Conservation (phyloP, 345 rosid species). For the Arabidopsis suecica region DNA sequence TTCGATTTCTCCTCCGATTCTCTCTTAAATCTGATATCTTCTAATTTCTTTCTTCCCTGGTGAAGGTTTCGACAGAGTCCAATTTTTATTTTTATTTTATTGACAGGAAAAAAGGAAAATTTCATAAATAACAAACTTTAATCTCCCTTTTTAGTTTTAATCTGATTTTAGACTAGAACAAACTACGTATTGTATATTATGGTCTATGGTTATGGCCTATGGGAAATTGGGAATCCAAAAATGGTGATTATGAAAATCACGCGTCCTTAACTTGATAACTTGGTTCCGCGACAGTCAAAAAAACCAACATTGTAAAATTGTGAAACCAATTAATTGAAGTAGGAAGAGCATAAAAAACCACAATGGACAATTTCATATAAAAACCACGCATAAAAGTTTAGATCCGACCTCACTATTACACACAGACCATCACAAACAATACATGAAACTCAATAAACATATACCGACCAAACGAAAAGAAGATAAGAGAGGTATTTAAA, state of each 20-base stretch:
- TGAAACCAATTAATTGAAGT: background rate
- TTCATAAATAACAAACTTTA: too few relatives aligned
- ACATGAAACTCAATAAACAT: slow-evolving; percentile 32
- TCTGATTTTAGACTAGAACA: too few relatives aligned
- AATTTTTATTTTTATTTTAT: too few relatives aligned
- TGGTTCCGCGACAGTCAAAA: slow-evolving; percentile 1
- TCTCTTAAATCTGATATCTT: slow-evolving; percentile 15
- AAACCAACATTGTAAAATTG: background rate
- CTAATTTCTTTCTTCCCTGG: background rate
- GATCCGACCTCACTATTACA: slow-evolving; percentile 40
- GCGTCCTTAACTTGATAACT: background rate
- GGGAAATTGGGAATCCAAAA: background rate
- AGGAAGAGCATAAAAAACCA: background rate
- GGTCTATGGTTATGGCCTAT: too few relatives aligned
- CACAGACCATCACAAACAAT: slow-evolving; percentile 39
- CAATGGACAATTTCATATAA: slow-evolving; percentile 1
- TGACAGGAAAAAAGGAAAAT: too few relatives aligned
- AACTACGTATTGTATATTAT: too few relatives aligned
- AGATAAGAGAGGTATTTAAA: background rate
- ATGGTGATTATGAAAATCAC: background rate
- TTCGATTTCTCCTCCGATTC: slow-evolving; percentile 32
- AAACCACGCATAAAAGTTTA: background rate
- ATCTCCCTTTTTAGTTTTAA: too few relatives aligned
- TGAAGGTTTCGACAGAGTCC: too few relatives aligned
- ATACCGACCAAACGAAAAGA: slow-evolving; percentile 3